phyloP scores from a whole-genome alignment of 1,139 yeast genomes.

The Candida sp. region DNA sequence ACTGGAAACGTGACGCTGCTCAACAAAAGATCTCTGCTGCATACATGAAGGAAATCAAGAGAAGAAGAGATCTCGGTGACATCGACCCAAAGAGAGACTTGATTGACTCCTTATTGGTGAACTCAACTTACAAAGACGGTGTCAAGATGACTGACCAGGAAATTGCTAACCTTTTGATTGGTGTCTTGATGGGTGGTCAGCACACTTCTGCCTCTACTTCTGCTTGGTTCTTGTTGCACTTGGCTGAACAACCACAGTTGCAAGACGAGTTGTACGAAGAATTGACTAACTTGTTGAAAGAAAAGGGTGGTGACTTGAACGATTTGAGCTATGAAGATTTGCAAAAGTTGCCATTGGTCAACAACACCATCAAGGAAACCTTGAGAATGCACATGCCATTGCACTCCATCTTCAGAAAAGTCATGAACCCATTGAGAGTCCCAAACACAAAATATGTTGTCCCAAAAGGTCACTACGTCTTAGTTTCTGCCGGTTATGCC shows the following conservation, averaged over 20 bases:
- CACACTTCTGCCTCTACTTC: conserved; percentile 98
- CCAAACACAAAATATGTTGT: conserved; percentile 83
- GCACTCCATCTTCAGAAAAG: conserved; percentile 95
- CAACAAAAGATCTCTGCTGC: conserved; percentile 81
- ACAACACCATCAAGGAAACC: conserved; percentile 88
- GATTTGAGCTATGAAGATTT: conserved; percentile 82
- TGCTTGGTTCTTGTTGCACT: conserved; percentile 91
- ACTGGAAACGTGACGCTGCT: conserved; percentile 85
- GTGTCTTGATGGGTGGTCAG: conserved; percentile 99
- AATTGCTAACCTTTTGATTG: conserved; percentile 92
- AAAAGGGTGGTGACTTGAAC: conserved; percentile 46
- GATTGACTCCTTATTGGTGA: conserved; percentile 84
- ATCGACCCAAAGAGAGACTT: conserved; percentile 82
- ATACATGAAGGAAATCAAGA: conserved; percentile 75
- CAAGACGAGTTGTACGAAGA: conserved; percentile 84
- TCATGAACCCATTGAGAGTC: conserved; percentile 74
- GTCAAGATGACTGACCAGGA: conserved; percentile 93
- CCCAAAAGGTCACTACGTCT: conserved; percentile 87
- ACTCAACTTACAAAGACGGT: conserved; percentile 92
- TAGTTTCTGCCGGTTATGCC: conserved; percentile 94
- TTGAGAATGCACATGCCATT: conserved; percentile 95
- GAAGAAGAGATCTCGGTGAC: conserved; percentile 77
- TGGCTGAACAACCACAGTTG: conserved; percentile 83
- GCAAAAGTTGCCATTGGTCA: conserved; percentile 79
- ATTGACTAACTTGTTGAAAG: conserved; percentile 65